These are phyloP conservation scores for Setaria viridis DNA, from an alignment of 202 grass and related monocot species.

Conservation along the genomic window DNA sequence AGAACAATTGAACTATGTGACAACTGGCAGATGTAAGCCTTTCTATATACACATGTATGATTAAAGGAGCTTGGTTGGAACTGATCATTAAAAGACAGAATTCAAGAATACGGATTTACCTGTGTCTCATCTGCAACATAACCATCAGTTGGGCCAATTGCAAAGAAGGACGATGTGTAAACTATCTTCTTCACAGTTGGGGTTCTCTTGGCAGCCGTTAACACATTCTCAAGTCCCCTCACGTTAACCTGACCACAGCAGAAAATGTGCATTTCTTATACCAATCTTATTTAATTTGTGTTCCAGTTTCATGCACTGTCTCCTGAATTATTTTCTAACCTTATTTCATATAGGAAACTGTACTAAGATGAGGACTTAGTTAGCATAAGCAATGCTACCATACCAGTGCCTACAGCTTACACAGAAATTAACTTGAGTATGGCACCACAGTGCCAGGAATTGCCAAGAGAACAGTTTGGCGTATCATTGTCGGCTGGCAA, in stretches of 20 bases:
- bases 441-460: not conserved
- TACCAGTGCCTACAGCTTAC: not conserved
- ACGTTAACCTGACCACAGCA: constrained; percentile 76
- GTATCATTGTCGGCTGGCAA: too few species aligned
- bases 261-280: not conserved
- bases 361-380: not conserved
- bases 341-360: constrained; percentile 10
- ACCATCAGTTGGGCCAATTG: constrained; percentile 77
- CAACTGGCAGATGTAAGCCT: not conserved
- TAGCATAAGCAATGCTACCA: not conserved
- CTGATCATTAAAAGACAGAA: not conserved
- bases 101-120: constrained; percentile 46
- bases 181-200: constrained; percentile 77
- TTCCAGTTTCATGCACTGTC: not conserved
- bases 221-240: constrained; percentile 80
- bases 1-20: constrained; percentile 5
- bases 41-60: not conserved
- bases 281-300: not conserved
- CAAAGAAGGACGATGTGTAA: constrained; percentile 88
- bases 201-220: constrained; percentile 64
- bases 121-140: constrained; percentile 87
- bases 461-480: not conserved
- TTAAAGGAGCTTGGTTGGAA: not conserved
- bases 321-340: not conserved
- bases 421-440: not conserved